Conservation (phyloP, 257 asterid genomes). For the Solanum microdontum region DNA sequence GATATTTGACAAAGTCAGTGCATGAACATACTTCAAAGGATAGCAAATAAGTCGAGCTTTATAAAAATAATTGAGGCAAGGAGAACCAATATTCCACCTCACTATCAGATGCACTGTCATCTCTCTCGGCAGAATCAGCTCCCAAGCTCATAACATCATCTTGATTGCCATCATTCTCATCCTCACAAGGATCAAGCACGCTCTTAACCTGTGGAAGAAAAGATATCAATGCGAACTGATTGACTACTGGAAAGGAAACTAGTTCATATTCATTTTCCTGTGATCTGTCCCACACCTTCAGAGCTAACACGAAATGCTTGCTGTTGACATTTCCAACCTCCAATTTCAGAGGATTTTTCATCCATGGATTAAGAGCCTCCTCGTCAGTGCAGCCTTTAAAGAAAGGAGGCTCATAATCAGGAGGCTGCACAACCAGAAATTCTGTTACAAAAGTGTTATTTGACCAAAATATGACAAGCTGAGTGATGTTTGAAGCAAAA, state of each 20-base stretch:
- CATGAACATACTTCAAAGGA: background rate
- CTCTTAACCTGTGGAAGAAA: slow-evolving; percentile 70
- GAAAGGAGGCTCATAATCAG: slow-evolving; percentile 95
- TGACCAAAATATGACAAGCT: background rate
- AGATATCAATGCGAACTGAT: background rate
- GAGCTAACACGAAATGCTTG: slow-evolving; percentile 77
- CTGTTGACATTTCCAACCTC: slow-evolving; percentile 92
- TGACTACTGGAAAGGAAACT: slow-evolving; percentile 4
- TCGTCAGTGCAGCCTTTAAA: slow-evolving; percentile 82
- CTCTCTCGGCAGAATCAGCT: slow-evolving; percentile 44
- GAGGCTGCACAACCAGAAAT: slow-evolving; percentile 59
- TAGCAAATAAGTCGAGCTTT: background rate
- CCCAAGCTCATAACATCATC: slow-evolving; percentile 56
- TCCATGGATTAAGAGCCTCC: slow-evolving; percentile 77
- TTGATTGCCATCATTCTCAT: slow-evolving; percentile 61
- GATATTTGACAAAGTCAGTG: background rate
- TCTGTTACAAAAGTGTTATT: background rate
- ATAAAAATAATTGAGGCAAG: background rate
- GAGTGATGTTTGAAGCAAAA: background rate
- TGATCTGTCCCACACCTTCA: slow-evolving; percentile 45
- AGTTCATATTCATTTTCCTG: background rate
- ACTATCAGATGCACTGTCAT: slow-evolving; percentile 59
- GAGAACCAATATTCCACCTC: slow-evolving; percentile 42
- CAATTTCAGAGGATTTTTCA: slow-evolving; percentile 72
- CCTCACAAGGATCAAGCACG: slow-evolving; percentile 92